phyloP scores from a whole-genome alignment of 768 basidiomycete genomes.

The Termitomyces sp. region DNA sequence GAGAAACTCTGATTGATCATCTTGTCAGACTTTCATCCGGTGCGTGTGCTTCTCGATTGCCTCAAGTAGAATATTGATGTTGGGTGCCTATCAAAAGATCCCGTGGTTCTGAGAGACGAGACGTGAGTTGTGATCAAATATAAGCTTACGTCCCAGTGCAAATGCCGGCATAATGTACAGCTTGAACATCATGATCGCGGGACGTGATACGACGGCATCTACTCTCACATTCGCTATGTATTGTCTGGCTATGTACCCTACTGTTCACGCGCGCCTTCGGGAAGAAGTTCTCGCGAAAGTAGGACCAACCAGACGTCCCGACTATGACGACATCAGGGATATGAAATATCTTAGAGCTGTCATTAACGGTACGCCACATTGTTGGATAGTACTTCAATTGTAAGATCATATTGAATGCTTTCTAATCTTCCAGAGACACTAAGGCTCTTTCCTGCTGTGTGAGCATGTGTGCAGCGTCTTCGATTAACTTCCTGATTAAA shows the following conservation, averaged over 20 bases:
- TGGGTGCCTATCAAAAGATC: conserved; percentile 22
- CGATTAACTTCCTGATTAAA: neutral
- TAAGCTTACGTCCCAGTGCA: too few species aligned
- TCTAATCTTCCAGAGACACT: conserved; percentile 38
- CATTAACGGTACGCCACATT: conserved; percentile 48
- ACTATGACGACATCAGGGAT: conserved; percentile 52
- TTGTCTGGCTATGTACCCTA: conserved; percentile 48
- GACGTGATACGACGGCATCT: conserved; percentile 43
- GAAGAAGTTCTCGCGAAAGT: conserved; percentile 53
- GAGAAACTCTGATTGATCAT: conserved; percentile 52
- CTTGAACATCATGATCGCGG: conserved; percentile 45
- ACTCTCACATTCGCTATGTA: conserved; percentile 39
- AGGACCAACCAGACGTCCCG: conserved; percentile 43
- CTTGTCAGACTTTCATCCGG: conserved; percentile 47
- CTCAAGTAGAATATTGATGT: neutral
- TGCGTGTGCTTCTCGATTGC: conserved; percentile 2
- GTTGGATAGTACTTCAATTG: neutral
- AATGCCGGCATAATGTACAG: conserved; percentile 13
- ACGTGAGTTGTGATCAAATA: conserved; percentile 22
- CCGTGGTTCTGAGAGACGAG: conserved; percentile 45
- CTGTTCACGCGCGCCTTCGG: conserved; percentile 42
- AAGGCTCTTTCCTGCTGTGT: conserved; percentile 56
- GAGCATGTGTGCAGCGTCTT: conserved; percentile 11
- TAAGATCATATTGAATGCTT: neutral
- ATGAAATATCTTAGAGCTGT: conserved; percentile 68